Percentiles rank a stretch among this genome's conserved stretches.
These are phyloP conservation scores for Oryza nivara DNA, from an alignment of 176 grass and related monocot species.

Conservation along the genomic window DNA sequence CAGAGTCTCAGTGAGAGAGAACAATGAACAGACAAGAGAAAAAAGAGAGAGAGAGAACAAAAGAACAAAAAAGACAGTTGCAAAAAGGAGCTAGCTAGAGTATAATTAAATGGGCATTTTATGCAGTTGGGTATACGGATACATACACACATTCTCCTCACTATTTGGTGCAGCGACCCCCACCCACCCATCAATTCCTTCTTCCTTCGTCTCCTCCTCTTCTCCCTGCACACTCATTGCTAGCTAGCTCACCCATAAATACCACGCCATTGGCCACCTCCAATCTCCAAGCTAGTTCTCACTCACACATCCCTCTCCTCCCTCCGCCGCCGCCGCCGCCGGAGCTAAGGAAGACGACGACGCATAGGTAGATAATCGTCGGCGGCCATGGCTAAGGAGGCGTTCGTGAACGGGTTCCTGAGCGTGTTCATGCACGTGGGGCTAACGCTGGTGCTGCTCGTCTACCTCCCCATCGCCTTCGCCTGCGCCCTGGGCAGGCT, in stretches of 20 bases:
- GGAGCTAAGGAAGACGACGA: background rate
- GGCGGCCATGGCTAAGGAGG: constrained; percentile 29
- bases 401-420: constrained; percentile 46
- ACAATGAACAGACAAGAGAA: too few species aligned
- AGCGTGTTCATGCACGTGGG: constrained; percentile 58
- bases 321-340: background rate
- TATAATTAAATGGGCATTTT: background rate
- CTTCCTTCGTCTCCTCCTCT: background rate
- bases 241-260: constrained; percentile 19
- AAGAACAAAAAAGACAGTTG: background rate
- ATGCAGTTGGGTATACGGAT: background rate
- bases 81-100: background rate
- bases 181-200: constrained; percentile 33
- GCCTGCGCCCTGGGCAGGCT: constrained; percentile 38
- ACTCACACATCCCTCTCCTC: background rate
- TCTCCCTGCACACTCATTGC: background rate
- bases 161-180: constrained; percentile 27
- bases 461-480: constrained; percentile 70
- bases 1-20: too few species aligned
- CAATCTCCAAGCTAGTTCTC: background rate
- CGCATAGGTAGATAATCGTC: too few species aligned
- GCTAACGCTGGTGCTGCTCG: constrained; percentile 54
- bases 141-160: too few species aligned
- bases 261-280: background rate
- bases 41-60: background rate